Percentiles rank a stretch among this genome's conserved stretches.
phyloP scores from a whole-genome alignment of 140 eudicot genomes.

The Stevia rebaudiana region DNA sequence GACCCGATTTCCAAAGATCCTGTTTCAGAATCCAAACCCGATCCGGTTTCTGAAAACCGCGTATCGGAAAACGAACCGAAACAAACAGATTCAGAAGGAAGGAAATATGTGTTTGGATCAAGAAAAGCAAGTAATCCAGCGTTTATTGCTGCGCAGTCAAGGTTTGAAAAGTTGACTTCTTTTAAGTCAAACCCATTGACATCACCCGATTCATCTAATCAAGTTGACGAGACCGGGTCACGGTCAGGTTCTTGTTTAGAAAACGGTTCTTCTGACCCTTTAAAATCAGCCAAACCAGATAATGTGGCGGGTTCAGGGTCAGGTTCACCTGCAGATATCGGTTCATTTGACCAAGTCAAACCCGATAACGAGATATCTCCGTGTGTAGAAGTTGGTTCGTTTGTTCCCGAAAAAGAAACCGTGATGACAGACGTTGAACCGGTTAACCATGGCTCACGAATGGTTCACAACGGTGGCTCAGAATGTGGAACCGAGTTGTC shows the following conservation, averaged over 20 bases:
- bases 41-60: slow-evolving; percentile 19
- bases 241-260: slow-evolving; percentile 18
- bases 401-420: slow-evolving; percentile 13
- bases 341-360: slow-evolving; percentile 24
- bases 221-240: slow-evolving; percentile 24
- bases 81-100: slow-evolving; percentile 38
- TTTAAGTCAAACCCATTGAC: slow-evolving; percentile 31
- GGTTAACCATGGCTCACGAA: slow-evolving; percentile 21
- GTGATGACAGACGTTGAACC: slow-evolving; percentile 20
- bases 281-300: slow-evolving; percentile 22
- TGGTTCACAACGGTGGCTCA: slow-evolving; percentile 40
- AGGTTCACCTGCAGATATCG: slow-evolving; percentile 19
- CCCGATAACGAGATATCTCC: slow-evolving; percentile 20
- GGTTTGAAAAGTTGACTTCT: slow-evolving; percentile 61
- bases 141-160: slow-evolving; percentile 69
- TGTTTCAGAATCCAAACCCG: slow-evolving; percentile 27
- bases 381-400: slow-evolving; percentile 18
- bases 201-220: slow-evolving; percentile 24
- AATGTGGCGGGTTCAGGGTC: slow-evolving; percentile 21
- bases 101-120: slow-evolving; percentile 37
- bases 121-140: slow-evolving; percentile 64
- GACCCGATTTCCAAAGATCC: slow-evolving; percentile 19
- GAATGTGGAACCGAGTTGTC: slow-evolving; percentile 83
- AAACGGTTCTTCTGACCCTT: slow-evolving; percentile 21
- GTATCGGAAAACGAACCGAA: slow-evolving; percentile 24